Evolutionary conservation across 176 grass and related monocot species (phyloP), one percentile per base, ranked within the genome.

Genomic region (Musa beccarii): DNA sequence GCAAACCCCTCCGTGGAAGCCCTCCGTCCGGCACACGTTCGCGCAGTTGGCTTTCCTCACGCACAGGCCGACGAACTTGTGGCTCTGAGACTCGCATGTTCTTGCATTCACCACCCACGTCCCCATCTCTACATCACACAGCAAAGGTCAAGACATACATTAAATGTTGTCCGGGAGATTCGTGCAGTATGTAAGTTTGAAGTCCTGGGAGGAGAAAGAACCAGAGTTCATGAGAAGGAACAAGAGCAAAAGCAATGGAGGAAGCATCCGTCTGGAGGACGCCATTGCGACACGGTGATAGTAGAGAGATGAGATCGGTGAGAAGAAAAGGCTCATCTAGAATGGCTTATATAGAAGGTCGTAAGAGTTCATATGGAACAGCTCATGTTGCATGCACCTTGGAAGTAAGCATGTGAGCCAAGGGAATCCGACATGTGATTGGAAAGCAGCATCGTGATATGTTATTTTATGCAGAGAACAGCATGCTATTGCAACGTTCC

Each of bases 11-110:
- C 61, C 80, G 0, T 24, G n/a, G 87, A 96, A 96, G 8, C 92
- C 92, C 85, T 96, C 92, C 2, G 87, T 96, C 53, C 10, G 55
- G 83, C 89, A 96, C 59, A 96, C 92, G 64, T 80, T 88, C 49
- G 81, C 87, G 75, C 92, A 92, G 83, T 92, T 92, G 66, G 2
- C 21, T 0, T 20, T 0, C 65, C 75, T 74, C n/a, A 88, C 53
- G 87, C 92, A 96, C 4, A 79, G 19, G 8, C 92, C 92, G 52
- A 66, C 79, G 85, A 88, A 92, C 75, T 74, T 80, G 83, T 92
- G 87, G 87, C 92, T 92, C 75, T 86, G 68, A 19, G 92, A 85
- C 74, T 86, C 69, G 83, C 92, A 92, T 1, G 67, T 86, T 64
- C 89, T 78, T 28, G 87, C 89, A 84, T 89, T 89, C 66, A 79